Base-by-base conservation (phyloP, 2,329 filamentous ascomycete genomes). In the Apiospora marii region DNA sequence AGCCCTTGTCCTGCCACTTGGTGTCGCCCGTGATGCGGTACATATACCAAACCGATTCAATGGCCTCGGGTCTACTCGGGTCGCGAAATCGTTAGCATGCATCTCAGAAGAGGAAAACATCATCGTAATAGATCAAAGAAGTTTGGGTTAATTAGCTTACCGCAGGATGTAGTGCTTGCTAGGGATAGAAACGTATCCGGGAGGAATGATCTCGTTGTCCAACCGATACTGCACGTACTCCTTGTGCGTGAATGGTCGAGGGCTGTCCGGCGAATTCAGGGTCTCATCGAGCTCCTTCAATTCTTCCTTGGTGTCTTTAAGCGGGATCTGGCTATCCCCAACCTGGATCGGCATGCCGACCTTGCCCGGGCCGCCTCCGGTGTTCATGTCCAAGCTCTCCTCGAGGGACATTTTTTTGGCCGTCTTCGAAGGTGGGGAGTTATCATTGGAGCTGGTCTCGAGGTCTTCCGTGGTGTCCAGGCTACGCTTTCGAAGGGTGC, bases 11-110 rank as follows among this genome's bases (percentile, higher is more conserved):
- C 80, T 92, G 92, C 87, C 94, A 94, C 5, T 83, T 82, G 1
- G 87, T 83, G 75, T 96, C 92, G 68, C 94, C 95, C 0, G 94
- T 97, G 82, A 97, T 94, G 79, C 95, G 93, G 84, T 97, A 96
- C 86, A 97, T 92, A 83, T 95, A 93, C 88, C 94, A 97, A 19
- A 97, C 91, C 0, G 92, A 94, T 79, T 97, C 94, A 77, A 97
- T 95, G 0, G 93, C 94, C 84, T 97, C 94, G 27, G 94, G 94
- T 30, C 93, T 93, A 75, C 73, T 19, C 51, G 14, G 13, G 34
- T 41, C 1, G 19, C 6, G 24, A 37, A 68, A 14, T 19, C 19
- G 74, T 78, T 67, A 80, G 78, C 61, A 69, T 61, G 12, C 6
- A 48, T 22, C 24, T 72, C 70, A 67, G 74, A 78, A n/a, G 6